Evolutionary conservation across 129 eudicot genomes (phyloP).

Genomic region (Smallanthus sonchifolius): DNA sequence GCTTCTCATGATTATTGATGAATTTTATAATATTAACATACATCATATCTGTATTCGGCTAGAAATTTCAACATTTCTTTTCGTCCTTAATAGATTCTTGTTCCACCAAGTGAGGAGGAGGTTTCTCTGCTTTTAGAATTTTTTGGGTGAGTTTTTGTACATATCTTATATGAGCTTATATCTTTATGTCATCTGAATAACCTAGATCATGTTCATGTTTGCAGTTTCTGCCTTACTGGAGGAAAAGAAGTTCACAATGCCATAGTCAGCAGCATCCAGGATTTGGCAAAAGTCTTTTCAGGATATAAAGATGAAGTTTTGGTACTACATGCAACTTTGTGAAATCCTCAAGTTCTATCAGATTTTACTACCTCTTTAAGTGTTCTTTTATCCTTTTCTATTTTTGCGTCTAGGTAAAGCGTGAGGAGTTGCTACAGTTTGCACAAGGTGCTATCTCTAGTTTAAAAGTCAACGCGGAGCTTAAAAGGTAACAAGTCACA

Average conservation of each 20-base stretch:
- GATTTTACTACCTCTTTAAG: slow-evolving; percentile 1
- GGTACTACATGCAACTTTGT: slow-evolving; percentile 8
- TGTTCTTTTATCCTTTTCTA: neutral
- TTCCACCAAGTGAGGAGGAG: slow-evolving; percentile 90
- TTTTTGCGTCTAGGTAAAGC: slow-evolving; percentile 55
- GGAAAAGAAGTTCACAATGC: slow-evolving; percentile 95
- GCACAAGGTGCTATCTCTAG: slow-evolving; percentile 94
- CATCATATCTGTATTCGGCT: neutral
- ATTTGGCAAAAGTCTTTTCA: slow-evolving; percentile 34
- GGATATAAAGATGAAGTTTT: neutral
- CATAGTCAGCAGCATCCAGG: slow-evolving; percentile 95
- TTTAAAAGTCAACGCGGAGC: slow-evolving; percentile 73
- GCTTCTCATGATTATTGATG: neutral
- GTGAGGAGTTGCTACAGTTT: slow-evolving; percentile 90
- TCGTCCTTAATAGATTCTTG: slow-evolving; percentile 60
- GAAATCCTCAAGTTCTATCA: neutral
- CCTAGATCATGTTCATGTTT: neutral
- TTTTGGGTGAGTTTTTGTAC: slow-evolving; percentile 48
- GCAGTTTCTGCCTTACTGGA: slow-evolving; percentile 90
- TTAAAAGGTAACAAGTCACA: slow-evolving; percentile 51
- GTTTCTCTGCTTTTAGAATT: slow-evolving; percentile 79
- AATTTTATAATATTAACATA: neutral
- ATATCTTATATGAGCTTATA: slow-evolving; percentile 5
- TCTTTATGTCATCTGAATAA: slow-evolving; percentile 1
- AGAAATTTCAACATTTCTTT: slow-evolving; percentile 1